phyloP scores from a whole-genome alignment of 2,329 filamentous ascomycete genomes.

The Aspergillus ustus region DNA sequence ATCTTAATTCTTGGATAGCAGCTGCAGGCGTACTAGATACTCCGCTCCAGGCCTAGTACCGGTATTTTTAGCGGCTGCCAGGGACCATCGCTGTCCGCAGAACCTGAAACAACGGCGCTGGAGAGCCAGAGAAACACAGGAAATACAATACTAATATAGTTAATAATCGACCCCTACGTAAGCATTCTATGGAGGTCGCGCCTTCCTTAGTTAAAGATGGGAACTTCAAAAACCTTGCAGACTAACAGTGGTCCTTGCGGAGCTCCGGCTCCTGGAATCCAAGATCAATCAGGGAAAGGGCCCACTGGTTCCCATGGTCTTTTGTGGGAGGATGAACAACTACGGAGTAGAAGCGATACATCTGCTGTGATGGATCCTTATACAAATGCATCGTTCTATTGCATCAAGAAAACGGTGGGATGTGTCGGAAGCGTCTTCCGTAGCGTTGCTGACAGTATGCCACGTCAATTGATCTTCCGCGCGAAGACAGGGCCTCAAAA shows the following conservation, averaged over 20 bases:
- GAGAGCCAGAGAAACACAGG: neutral
- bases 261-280: neutral
- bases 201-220: neutral
- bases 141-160: too few relatives aligned
- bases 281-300: neutral
- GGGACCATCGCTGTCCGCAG: conserved; percentile 1
- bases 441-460: neutral
- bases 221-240: conserved; percentile 7
- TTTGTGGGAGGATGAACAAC: neutral
- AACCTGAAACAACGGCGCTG: conserved; percentile 12
- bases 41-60: neutral
- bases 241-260: neutral
- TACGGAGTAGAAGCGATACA: neutral
- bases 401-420: neutral
- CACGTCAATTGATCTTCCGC: conserved; percentile 9
- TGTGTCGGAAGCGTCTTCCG: neutral
- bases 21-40: too few relatives aligned
- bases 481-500: neutral
- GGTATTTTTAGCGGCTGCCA: neutral
- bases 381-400: neutral
- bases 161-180: too few relatives aligned
- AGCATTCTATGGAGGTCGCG: too few relatives aligned
- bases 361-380: neutral
- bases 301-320: neutral
- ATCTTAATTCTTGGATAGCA: too few relatives aligned